phyloP scores from a whole-genome alignment of 129 eudicot species.

The Pulicaria dysenterica region DNA sequence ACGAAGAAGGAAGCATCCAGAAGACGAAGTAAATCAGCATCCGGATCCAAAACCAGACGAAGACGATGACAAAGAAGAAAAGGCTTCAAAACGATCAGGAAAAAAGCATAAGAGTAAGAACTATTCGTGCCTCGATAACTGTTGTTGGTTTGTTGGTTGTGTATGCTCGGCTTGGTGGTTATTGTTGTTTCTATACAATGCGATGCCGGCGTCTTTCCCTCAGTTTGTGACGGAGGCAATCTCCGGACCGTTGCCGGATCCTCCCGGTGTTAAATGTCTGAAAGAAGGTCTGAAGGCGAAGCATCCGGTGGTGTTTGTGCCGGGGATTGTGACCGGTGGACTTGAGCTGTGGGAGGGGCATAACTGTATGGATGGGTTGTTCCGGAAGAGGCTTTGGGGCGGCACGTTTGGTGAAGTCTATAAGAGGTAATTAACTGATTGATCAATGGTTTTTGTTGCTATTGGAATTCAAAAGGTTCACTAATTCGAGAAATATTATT shows the following conservation, averaged over 20 bases:
- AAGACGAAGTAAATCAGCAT: slow-evolving; percentile 21
- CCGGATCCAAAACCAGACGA: slow-evolving; percentile 26
- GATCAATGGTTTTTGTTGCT: background rate
- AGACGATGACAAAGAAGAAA: slow-evolving; percentile 34
- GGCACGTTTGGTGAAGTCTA: slow-evolving; percentile 95
- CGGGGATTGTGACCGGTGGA: slow-evolving; percentile 94
- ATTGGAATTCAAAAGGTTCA: background rate
- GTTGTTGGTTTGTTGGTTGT: slow-evolving; percentile 90
- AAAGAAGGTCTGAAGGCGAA: slow-evolving; percentile 74
- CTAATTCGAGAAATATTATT: background rate
- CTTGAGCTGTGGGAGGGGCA: slow-evolving; percentile 97
- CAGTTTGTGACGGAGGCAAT: slow-evolving; percentile 94
- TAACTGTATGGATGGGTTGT: slow-evolving; percentile 82
- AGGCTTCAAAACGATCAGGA: background rate
- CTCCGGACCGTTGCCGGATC: slow-evolving; percentile 89
- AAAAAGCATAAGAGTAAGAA: slow-evolving; percentile 26
- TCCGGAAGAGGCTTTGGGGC: slow-evolving; percentile 95
- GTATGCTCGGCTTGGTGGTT: slow-evolving; percentile 85
- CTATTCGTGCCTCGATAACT: slow-evolving; percentile 82
- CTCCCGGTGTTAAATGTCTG: slow-evolving; percentile 82
- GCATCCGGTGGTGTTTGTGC: slow-evolving; percentile 98
- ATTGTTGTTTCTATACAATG: slow-evolving; percentile 65
- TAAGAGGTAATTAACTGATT: slow-evolving; percentile 52
- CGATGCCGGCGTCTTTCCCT: slow-evolving; percentile 87
- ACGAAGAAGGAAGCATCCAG: slow-evolving; percentile 48